Percentiles rank a stretch among this genome's conserved stretches.
Evolutionary conservation across 2,329 filamentous ascomycete genomes (phyloP).

Genomic region (Aspergillus bombycis): DNA sequence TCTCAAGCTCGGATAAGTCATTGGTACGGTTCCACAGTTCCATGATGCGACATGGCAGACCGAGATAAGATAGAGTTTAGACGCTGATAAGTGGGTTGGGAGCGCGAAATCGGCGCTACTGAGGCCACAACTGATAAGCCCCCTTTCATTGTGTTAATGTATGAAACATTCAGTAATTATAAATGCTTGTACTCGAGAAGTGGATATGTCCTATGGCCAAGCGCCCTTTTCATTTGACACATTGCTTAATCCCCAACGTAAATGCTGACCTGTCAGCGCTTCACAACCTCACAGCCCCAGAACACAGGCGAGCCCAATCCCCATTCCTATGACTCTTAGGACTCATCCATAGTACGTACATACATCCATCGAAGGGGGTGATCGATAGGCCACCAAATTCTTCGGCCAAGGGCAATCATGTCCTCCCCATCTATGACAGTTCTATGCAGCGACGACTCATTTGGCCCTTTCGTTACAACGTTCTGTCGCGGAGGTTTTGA

Average conservation of each 20-base stretch:
- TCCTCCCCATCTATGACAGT: neutral
- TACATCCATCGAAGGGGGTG: neutral
- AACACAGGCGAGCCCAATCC: neutral
- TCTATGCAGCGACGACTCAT: slow-evolving; percentile 11
- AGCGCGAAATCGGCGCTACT: neutral
- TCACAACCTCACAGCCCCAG: neutral
- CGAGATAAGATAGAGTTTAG: neutral
- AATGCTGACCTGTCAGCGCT: neutral
- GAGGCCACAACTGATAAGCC: neutral
- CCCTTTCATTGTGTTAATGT: neutral
- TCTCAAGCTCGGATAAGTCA: too few relatives aligned
- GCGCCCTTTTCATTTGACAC: neutral
- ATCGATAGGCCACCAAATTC: neutral
- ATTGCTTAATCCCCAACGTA: neutral
- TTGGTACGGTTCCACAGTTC: too few relatives aligned
- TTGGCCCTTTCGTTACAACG: slow-evolving; percentile 10
- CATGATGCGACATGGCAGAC: too few relatives aligned
- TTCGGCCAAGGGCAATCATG: neutral
- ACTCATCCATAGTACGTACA: neutral
- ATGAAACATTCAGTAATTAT: neutral
- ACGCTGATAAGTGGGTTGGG: neutral
- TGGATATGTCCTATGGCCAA: neutral
- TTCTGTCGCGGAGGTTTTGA: slow-evolving; percentile 23
- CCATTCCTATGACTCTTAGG: neutral
- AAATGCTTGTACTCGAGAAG: neutral